A percentile compares a stretch with the other conserved stretches of the same genome.
Evolutionary conservation across 805 yeast genomes (phyloP).

Genomic region (Cyberlindnera meyerae): DNA sequence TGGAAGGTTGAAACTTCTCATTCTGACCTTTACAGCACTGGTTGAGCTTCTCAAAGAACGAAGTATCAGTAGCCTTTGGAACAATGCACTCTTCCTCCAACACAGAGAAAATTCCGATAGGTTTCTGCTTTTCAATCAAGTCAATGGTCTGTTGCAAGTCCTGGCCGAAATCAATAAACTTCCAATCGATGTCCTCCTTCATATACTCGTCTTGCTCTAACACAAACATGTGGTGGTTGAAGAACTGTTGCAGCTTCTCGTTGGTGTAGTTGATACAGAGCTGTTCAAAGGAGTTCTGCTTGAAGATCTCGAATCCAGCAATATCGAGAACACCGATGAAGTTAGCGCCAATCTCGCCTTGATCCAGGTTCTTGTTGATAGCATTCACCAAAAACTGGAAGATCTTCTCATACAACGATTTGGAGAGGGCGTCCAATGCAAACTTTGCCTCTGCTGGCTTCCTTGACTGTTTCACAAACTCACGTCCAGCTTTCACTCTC

Average conservation of each 20-base stretch:
- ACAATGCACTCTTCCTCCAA: slow-evolving; percentile 94
- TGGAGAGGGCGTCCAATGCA: slow-evolving; percentile 82
- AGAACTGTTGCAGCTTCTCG: slow-evolving; percentile 95
- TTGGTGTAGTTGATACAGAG: slow-evolving; percentile 96
- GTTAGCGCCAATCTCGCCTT: slow-evolving; percentile 37
- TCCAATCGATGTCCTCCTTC: slow-evolving; percentile 92
- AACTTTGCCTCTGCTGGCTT: slow-evolving; percentile 75
- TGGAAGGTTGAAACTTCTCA: slow-evolving; percentile 64
- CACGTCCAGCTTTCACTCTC: slow-evolving; percentile 87
- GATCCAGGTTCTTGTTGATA: slow-evolving; percentile 66
- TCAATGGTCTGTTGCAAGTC: slow-evolving; percentile 94
- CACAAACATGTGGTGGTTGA: slow-evolving; percentile 96
- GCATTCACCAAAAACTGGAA: slow-evolving; percentile 73
- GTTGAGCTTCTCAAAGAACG: slow-evolving; percentile 77
- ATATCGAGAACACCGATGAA: slow-evolving; percentile 96
- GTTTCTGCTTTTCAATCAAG: slow-evolving; percentile 67
- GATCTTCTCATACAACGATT: slow-evolving; percentile 76
- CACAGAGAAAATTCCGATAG: slow-evolving; percentile 80
- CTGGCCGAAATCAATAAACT: slow-evolving; percentile 91
- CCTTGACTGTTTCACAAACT: slow-evolving; percentile 73
- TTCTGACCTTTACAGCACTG: slow-evolving; percentile 53
- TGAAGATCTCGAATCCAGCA: slow-evolving; percentile 96
- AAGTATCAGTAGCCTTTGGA: slow-evolving; percentile 80
- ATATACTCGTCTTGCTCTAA: slow-evolving; percentile 95
- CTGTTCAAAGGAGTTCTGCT: slow-evolving; percentile 91